These are phyloP conservation scores for Chlorociboria aeruginascens DNA, from an alignment of 495 filamentous ascomycete genomes.

Conservation along the genomic window DNA sequence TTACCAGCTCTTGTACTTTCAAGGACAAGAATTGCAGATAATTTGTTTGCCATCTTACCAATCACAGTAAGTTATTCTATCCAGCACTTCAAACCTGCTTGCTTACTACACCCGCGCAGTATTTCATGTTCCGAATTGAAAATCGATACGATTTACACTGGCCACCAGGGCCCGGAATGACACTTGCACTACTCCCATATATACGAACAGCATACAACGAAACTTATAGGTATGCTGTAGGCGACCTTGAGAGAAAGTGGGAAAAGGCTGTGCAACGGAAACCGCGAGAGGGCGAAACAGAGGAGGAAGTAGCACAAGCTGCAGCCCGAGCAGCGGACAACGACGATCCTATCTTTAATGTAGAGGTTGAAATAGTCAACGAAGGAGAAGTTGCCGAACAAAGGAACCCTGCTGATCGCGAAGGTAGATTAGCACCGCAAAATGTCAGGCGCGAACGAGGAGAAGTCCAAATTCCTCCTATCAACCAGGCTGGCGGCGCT, in stretches of 20 bases:
- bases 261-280: conserved; percentile 51
- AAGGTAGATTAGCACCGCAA: too few species aligned
- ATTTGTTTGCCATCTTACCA: conserved; percentile 47
- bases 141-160: conserved; percentile 27
- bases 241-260: conserved; percentile 47
- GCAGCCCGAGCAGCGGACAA: conserved; percentile 20
- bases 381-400: not conserved
- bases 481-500: not conserved
- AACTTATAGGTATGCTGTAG: conserved; percentile 46
- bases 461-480: too few species aligned
- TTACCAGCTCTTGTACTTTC: conserved; percentile 46
- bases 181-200: conserved; percentile 52
- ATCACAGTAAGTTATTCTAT: conserved; percentile 24
- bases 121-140: conserved; percentile 2
- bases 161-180: conserved; percentile 54
- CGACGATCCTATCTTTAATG: conserved; percentile 29
- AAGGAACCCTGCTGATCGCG: too few species aligned
- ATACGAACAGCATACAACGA: conserved; percentile 48
- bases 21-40: conserved; percentile 45
- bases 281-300: conserved; percentile 22
- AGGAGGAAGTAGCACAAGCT: conserved; percentile 31
- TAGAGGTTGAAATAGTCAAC: conserved; percentile 32
- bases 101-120: conserved; percentile 15
- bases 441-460: too few species aligned
- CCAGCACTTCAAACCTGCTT: conserved; percentile 42